Evolutionary conservation across 2,329 filamentous ascomycete genomes (phyloP), one percentile per base, ranked within the genome.

Genomic region (Pseudocercospora ulei): DNA sequence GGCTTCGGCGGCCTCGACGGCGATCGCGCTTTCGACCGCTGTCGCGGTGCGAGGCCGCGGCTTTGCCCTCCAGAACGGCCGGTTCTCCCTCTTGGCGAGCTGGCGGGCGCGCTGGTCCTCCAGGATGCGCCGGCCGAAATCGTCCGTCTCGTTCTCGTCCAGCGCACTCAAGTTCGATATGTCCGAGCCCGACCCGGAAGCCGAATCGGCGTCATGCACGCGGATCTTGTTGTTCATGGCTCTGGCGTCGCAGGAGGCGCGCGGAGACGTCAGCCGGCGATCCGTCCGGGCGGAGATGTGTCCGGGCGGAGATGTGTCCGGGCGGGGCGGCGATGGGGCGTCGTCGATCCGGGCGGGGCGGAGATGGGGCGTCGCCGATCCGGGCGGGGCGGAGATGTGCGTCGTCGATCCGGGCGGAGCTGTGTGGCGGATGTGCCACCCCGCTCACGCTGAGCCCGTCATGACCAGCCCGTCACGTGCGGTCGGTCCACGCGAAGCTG

Each of bases 71-170:
- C 39, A 53, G 27, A 45, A 47, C 2, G 22, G 38, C n/a, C 43
- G 36, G 29, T 60, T 48, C 25, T 61, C 61, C 42, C 57, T 56
- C 23, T 58, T 56, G 18, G 65, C 39, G 14, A 63, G 61, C 33
- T 59, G 59, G 44, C 63, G 52, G 48, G 70, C 65, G 42, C 63
- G 61, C 39, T 54, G 47, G 45, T 66, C 60, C 47, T 67, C 62
- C 31, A 68, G 55, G 47, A 69, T 60, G 35, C 56, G 56, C 35
- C 57, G 57, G 9, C 65, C 66, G 42, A 70, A 68, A 1, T 68
- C 65, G 48, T 69, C 65, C 12, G 61, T 64, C 40, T 63, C 64
- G 43, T 63, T 61, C 26, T 66, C 65, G 17, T 43, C 35, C 41
- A 43, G 33, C 36, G 41, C 41, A 33, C 41, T 43, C 30, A 43